Evolutionary conservation across 2,329 filamentous ascomycete genomes (phyloP).

Genomic region (Exophiala alcalophila): DNA sequence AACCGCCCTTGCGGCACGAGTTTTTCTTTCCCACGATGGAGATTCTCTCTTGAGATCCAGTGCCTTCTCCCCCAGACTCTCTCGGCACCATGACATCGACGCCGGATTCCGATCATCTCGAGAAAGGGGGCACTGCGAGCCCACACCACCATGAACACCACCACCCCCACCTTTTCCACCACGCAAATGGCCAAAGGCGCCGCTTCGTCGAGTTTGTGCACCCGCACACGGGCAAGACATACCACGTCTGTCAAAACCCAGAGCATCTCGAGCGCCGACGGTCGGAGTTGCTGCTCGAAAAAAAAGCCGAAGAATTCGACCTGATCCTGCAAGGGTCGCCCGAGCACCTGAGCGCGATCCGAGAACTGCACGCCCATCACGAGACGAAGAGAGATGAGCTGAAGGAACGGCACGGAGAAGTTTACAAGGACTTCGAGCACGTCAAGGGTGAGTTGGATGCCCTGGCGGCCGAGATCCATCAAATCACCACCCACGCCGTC

Average conservation of each 20-base stretch:
- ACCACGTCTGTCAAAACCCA: slow-evolving; percentile 56
- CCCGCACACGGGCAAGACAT: slow-evolving; percentile 52
- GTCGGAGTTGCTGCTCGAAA: slow-evolving; percentile 13
- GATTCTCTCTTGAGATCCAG: no score
- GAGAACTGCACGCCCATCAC: slow-evolving; percentile 54
- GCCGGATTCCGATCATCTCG: slow-evolving; percentile 7
- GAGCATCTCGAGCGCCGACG: slow-evolving; percentile 34
- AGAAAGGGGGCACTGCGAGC: slow-evolving; percentile 5
- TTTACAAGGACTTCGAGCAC: slow-evolving; percentile 57
- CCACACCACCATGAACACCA: slow-evolving; percentile 21
- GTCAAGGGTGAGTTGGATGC: slow-evolving; percentile 53
- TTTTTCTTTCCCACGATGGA: no score
- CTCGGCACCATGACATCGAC: slow-evolving; percentile 6
- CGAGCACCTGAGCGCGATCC: slow-evolving; percentile 41
- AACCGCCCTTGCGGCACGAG: no score
- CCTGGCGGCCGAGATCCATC: slow-evolving; percentile 54
- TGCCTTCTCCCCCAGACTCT: no score
- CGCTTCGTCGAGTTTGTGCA: slow-evolving; percentile 54
- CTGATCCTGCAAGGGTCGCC: slow-evolving; percentile 22
- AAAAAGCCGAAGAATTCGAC: slow-evolving; percentile 16
- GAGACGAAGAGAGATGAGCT: slow-evolving; percentile 48
- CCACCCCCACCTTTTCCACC: slow-evolving; percentile 31
- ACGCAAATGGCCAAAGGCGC: slow-evolving; percentile 36
- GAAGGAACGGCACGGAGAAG: slow-evolving; percentile 48
- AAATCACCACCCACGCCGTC: slow-evolving; percentile 53